These are phyloP conservation scores for Alternaria consortialis DNA, from an alignment of 2,329 filamentous ascomycete genomes.

Conservation along the genomic window DNA sequence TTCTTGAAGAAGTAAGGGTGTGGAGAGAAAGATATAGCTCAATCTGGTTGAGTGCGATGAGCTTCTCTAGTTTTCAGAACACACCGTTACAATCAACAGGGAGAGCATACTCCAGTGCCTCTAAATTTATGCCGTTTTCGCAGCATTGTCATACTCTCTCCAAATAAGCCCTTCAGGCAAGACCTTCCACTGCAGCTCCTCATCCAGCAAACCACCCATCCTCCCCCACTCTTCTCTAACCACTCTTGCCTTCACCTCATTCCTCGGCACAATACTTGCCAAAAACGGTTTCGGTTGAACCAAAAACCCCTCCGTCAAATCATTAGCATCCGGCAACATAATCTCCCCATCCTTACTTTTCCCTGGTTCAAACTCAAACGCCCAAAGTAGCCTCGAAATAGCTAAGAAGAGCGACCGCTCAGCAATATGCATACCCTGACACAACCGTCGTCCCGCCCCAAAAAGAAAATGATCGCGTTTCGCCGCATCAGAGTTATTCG, in stretches of 20 bases:
- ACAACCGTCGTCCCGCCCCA: constrained; percentile 50
- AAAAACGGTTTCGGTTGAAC: constrained; percentile 29
- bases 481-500: constrained; percentile 37
- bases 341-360: constrained; percentile 8
- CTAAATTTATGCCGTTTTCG: background rate
- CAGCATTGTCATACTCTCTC: constrained; percentile 23
- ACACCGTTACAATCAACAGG: too few species aligned
- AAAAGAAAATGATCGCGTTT: constrained; percentile 51
- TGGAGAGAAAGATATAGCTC: too few species aligned
- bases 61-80: too few species aligned
- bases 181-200: constrained; percentile 30
- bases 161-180: constrained; percentile 30
- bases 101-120: background rate
- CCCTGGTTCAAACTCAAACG: constrained; percentile 33
- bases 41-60: background rate
- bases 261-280: constrained; percentile 27
- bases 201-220: constrained; percentile 26
- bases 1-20: too few species aligned
- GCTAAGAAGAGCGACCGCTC: constrained; percentile 44
- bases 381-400: constrained; percentile 48
- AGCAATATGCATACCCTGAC: constrained; percentile 51
- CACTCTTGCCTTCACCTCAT: constrained; percentile 7
- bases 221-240: constrained; percentile 29
- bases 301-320: constrained; percentile 30
- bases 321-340: constrained; percentile 20